Evolutionary conservation across 495 filamentous ascomycete species (phyloP).

Genomic region (Aspergillus campestris): DNA sequence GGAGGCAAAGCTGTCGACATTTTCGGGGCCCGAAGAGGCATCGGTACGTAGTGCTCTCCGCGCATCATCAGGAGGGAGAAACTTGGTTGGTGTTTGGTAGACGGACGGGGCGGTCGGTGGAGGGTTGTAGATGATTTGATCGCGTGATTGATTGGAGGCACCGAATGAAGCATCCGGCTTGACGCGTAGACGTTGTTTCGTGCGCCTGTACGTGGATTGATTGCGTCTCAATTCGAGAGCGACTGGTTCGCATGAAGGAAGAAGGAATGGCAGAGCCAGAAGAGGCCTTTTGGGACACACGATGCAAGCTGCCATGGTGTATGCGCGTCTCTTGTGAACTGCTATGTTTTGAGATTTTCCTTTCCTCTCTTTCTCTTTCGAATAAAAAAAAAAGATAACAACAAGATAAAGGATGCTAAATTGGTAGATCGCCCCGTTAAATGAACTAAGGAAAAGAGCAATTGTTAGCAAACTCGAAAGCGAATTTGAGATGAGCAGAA

Average conservation of each 20-base stretch:
- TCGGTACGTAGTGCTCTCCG: conserved; percentile 49
- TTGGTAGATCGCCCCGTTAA: not conserved
- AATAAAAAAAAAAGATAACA: no score
- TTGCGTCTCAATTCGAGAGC: conserved; percentile 38
- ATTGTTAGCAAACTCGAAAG: no score
- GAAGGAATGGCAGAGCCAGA: conserved; percentile 34
- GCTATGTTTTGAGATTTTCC: not conserved
- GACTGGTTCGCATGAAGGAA: conserved; percentile 28
- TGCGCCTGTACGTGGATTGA: conserved; percentile 62
- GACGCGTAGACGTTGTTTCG: conserved; percentile 62
- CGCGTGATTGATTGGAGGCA: conserved; percentile 29
- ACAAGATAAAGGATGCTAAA: not conserved
- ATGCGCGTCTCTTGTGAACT: not conserved
- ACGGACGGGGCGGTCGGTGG: conserved; percentile 76
- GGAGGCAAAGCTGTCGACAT: conserved; percentile 42
- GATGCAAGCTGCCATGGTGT: conserved; percentile 25
- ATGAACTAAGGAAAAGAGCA: no score
- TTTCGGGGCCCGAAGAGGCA: conserved; percentile 6
- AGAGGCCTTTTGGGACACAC: conserved; percentile 30
- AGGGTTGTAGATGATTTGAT: conserved; percentile 88
- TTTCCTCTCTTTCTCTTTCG: not conserved
- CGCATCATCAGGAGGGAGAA: conserved; percentile 73
- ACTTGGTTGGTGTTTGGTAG: conserved; percentile 80
- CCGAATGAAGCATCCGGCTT: conserved; percentile 67
- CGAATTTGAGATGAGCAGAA: no score